Conservation (phyloP, 2,329 filamentous ascomycete species). For the Lasiodiplodia sp. region DNA sequence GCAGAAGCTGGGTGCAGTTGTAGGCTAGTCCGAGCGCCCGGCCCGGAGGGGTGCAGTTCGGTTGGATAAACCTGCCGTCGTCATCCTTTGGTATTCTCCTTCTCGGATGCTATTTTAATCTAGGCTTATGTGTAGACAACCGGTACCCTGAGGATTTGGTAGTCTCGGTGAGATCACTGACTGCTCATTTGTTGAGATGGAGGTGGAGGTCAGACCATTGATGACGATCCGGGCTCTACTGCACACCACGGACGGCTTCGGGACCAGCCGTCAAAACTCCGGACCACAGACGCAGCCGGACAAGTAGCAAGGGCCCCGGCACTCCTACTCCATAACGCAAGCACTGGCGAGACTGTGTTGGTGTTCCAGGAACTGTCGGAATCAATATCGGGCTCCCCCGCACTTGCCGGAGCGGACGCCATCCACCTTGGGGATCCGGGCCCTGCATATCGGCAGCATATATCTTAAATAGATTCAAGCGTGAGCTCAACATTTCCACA, state of each 20-base stretch:
- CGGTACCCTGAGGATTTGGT: too few species aligned
- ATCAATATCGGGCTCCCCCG: constrained; percentile 21
- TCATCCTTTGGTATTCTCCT: neutral
- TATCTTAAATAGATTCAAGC: constrained; percentile 7
- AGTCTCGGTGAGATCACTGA: too few species aligned
- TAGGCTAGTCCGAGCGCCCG: constrained; percentile 14
- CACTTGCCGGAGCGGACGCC: constrained; percentile 24
- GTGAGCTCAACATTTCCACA: neutral
- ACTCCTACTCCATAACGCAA: neutral
- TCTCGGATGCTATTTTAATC: neutral
- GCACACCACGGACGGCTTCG: neutral
- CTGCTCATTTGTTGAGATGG: constrained; percentile 7
- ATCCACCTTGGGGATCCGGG: constrained; percentile 28
- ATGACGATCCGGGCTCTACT: constrained; percentile 1
- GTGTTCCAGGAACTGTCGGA: constrained; percentile 19
- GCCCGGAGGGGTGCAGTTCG: constrained; percentile 1
- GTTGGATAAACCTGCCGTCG: neutral
- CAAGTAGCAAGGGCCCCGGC: neutral
- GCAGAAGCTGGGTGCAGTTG: neutral
- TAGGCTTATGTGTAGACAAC: neutral
- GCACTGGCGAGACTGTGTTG: neutral
- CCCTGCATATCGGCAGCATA: constrained; percentile 16
- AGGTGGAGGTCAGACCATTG: neutral
- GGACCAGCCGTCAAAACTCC: neutral
- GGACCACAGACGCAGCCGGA: too few species aligned